phyloP scores from a whole-genome alignment of 192 early-diverging fungal species.

The Podila minutissima region DNA sequence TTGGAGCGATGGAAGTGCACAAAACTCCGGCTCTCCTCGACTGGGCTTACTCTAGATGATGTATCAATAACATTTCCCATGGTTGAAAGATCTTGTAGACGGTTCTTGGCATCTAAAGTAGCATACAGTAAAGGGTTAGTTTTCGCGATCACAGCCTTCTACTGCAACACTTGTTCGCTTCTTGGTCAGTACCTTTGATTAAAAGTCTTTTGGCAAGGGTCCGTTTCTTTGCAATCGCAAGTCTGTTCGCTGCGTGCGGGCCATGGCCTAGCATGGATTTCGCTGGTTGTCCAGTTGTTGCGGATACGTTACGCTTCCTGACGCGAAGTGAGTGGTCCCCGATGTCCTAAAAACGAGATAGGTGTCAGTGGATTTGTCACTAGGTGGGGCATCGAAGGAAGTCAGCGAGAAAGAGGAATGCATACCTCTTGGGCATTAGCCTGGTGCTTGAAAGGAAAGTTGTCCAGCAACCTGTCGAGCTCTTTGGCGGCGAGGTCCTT shows the following conservation, averaged over 20 bases:
- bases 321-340: too few species aligned
- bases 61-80: not conserved
- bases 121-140: too few species aligned
- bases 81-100: not conserved
- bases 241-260: not conserved
- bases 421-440: slow-evolving; percentile 7
- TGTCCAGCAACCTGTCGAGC: slow-evolving; percentile 40
- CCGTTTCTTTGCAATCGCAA: not conserved
- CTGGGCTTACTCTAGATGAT: not conserved
- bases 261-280: slow-evolving; percentile 36
- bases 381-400: too few species aligned
- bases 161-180: too few species aligned
- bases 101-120: too few species aligned
- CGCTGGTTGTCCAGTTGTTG: slow-evolving; percentile 1
- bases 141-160: too few species aligned
- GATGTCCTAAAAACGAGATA: too few species aligned
- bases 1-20: not conserved
- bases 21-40: not conserved
- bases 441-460: slow-evolving; percentile 24
- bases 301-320: too few species aligned
- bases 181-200: slow-evolving; percentile 7
- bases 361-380: too few species aligned
- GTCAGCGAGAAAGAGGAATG: too few species aligned
- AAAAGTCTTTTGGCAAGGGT: slow-evolving; percentile 17
- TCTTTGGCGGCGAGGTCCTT: slow-evolving; percentile 27